Percentiles rank a stretch among this genome's conserved stretches.
phyloP scores from a whole-genome alignment of 805 yeast genomes.

The Saccharomycopsis fibuligera region DNA sequence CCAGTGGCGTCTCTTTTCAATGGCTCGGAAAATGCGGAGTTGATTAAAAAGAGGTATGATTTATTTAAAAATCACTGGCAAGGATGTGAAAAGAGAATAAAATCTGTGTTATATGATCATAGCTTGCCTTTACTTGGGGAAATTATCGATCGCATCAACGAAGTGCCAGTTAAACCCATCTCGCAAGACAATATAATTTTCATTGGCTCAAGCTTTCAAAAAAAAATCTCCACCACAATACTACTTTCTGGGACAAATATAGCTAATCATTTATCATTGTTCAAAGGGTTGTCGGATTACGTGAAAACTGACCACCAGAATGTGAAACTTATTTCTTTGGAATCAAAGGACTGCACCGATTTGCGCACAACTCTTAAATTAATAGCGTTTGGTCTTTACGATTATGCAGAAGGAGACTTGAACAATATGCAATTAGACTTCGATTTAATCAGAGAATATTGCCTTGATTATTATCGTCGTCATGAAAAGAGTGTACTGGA shows the following conservation, averaged over 20 bases:
- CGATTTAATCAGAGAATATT: conserved; percentile 11
- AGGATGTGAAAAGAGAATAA: background rate
- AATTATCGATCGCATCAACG: conserved; percentile 2
- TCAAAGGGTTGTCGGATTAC: background rate
- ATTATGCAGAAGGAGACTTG: background rate
- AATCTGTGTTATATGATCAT: conserved; percentile 4
- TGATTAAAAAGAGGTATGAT: background rate
- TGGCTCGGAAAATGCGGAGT: conserved; percentile 1
- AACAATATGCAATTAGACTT: conserved; percentile 6
- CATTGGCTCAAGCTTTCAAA: background rate
- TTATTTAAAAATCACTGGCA: conserved; percentile 10
- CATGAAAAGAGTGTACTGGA: background rate
- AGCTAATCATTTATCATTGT: conserved; percentile 10
- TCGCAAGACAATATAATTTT: background rate
- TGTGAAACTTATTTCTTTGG: conserved; percentile 14
- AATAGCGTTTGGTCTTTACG: conserved; percentile 5
- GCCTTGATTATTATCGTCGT: background rate
- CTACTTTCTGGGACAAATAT: conserved; percentile 17
- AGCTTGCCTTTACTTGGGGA: conserved; percentile 6
- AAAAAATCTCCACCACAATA: conserved; percentile 12
- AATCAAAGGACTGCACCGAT: conserved; percentile 14
- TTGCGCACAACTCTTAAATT: conserved; percentile 7
- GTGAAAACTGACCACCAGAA: background rate
- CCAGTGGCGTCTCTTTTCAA: conserved; percentile 7
- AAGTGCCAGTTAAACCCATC: background rate